Conservation (phyloP, 2,329 filamentous ascomycete species). For the Nigrospora osmanthi region DNA sequence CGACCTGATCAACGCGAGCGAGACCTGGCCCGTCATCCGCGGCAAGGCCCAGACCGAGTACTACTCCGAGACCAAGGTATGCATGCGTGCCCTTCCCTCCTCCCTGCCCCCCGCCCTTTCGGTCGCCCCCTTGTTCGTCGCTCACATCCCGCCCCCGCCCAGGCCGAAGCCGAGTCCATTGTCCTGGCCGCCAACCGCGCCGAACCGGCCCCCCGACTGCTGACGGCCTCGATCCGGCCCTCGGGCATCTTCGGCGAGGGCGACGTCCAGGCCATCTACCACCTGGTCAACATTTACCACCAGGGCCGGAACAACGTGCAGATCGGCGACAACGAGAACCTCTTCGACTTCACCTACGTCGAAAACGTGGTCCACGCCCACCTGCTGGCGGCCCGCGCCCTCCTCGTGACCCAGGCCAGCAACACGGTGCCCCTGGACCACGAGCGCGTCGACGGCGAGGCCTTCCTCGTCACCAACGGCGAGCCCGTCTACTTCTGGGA, state of each 20-base stretch:
- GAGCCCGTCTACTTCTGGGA: conserved; percentile 88
- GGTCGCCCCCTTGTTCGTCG: background rate
- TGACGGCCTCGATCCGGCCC: conserved; percentile 76
- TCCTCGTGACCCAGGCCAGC: conserved; percentile 53
- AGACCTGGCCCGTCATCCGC: conserved; percentile 69
- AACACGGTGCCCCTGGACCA: conserved; percentile 57
- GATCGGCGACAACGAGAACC: conserved; percentile 61
- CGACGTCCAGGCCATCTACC: conserved; percentile 68
- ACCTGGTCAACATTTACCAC: conserved; percentile 64
- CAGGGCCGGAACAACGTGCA: conserved; percentile 67
- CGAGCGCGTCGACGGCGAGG: conserved; percentile 74
- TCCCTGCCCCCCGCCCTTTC: background rate
- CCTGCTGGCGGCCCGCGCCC: conserved; percentile 67
- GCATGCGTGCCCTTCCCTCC: conserved; percentile 3
- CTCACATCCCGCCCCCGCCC: background rate
- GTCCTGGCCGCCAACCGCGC: conserved; percentile 69
- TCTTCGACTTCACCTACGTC: conserved; percentile 59
- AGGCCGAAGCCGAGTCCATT: conserved; percentile 72
- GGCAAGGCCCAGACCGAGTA: conserved; percentile 67
- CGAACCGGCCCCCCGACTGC: conserved; percentile 44
- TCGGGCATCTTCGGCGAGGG: conserved; percentile 88
- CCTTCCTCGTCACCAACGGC: conserved; percentile 88
- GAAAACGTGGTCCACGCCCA: conserved; percentile 68
- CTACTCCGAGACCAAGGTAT: conserved; percentile 86
- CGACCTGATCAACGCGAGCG: conserved; percentile 79